Evolutionary conservation across 495 filamentous ascomycete species (phyloP).

Genomic region (Bathelium albidoporum): DNA sequence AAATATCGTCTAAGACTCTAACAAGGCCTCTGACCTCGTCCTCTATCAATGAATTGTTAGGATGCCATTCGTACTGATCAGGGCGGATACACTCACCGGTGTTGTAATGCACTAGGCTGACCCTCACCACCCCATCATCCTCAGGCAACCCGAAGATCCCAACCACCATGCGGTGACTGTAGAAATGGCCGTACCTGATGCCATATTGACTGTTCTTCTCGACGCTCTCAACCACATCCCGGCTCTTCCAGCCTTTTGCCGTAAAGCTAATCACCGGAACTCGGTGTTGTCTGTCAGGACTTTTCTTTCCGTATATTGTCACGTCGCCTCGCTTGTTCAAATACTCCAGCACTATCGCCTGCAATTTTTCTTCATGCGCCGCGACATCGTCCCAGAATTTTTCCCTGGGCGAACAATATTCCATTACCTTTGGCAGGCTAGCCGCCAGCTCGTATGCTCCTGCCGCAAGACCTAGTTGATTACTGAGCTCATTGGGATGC

Average conservation of each 20-base stretch:
- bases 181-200: conserved; percentile 59
- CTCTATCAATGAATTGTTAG: conserved; percentile 30
- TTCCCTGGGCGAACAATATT: conserved; percentile 40
- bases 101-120: conserved; percentile 68
- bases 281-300: conserved; percentile 34
- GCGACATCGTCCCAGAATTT: conserved; percentile 44
- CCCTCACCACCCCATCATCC: conserved; percentile 58
- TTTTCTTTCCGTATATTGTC: conserved; percentile 47
- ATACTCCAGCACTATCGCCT: conserved; percentile 46
- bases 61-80: too few relatives aligned
- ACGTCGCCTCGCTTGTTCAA: conserved; percentile 39
- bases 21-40: conserved; percentile 46
- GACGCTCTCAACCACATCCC: conserved; percentile 50
- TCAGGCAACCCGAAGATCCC: conserved; percentile 47
- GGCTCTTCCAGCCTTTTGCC: conserved; percentile 45
- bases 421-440: conserved; percentile 44
- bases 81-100: conserved; percentile 45
- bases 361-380: conserved; percentile 50
- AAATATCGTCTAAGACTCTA: conserved; percentile 37
- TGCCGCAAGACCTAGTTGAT: conserved; percentile 56
- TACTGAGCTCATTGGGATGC: conserved; percentile 36
- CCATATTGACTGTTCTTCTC: conserved; percentile 47
- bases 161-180: conserved; percentile 49
- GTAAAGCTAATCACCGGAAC: conserved; percentile 60
- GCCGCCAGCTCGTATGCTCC: conserved; percentile 56